A percentile compares a stretch with the other conserved stretches of the same genome.
phyloP scores from a whole-genome alignment of 768 basidiomycete species.

The Lepiota subincarnata region DNA sequence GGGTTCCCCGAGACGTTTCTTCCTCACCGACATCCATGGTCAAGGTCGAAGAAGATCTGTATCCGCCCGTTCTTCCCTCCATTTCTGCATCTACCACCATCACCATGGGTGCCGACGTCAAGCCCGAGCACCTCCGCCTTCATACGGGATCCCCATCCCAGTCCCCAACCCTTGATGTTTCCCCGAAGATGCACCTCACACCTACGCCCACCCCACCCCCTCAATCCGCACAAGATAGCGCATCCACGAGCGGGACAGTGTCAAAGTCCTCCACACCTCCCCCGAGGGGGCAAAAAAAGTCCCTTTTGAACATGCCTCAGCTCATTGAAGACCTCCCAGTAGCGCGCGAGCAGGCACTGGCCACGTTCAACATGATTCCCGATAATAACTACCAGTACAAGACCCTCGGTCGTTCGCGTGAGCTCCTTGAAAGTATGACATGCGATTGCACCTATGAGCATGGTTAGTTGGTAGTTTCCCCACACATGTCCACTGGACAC shows the following conservation, averaged over 20 bases:
- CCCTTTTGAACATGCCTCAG: slow-evolving; percentile 41
- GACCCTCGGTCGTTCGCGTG: slow-evolving; percentile 81
- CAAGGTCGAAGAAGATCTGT: slow-evolving; percentile 21
- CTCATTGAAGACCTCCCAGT: slow-evolving; percentile 79
- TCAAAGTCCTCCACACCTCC: slow-evolving; percentile 40
- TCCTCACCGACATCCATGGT: slow-evolving; percentile 10
- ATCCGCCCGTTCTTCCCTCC: slow-evolving; percentile 22
- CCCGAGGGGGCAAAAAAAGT: slow-evolving; percentile 22
- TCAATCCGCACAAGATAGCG: slow-evolving; percentile 17
- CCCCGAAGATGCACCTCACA: slow-evolving; percentile 28
- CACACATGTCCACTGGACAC: neutral
- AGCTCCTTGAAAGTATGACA: slow-evolving; percentile 87
- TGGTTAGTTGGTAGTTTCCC: slow-evolving; percentile 53
- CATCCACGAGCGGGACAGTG: slow-evolving; percentile 23
- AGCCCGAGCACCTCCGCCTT: slow-evolving; percentile 21
- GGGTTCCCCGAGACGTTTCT: slow-evolving; percentile 6
- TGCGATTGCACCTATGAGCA: slow-evolving; percentile 89
- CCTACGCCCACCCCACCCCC: slow-evolving; percentile 31
- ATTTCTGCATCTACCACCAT: slow-evolving; percentile 22
- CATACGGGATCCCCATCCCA: slow-evolving; percentile 23
- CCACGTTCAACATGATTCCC: slow-evolving; percentile 67
- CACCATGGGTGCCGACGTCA: slow-evolving; percentile 29
- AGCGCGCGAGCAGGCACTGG: slow-evolving; percentile 69
- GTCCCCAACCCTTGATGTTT: slow-evolving; percentile 31
- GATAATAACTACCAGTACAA: slow-evolving; percentile 86